These are phyloP conservation scores for Candida endomychidarum DNA, from an alignment of 805 yeast species.

Conservation along the genomic window DNA sequence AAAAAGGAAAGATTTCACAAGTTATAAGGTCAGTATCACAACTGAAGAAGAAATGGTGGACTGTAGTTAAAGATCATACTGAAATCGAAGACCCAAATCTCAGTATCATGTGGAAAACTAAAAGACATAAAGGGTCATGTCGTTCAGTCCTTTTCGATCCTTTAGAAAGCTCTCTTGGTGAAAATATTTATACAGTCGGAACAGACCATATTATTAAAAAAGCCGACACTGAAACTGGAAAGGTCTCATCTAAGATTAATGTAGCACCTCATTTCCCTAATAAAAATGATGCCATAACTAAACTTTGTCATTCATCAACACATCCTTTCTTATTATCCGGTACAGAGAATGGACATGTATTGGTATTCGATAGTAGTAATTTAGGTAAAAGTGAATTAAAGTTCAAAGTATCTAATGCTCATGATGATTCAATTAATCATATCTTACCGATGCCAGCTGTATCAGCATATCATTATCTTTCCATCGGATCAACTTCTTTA, in stretches of 20 bases:
- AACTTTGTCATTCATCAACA: conserved; percentile 44
- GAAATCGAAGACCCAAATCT: conserved; percentile 25
- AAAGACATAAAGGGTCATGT: conserved; percentile 87
- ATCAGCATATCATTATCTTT: conserved; percentile 75
- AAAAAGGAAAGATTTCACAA: conserved; percentile 21
- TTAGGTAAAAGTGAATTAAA: conserved; percentile 41
- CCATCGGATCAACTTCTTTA: conserved; percentile 80
- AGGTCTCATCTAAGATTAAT: conserved; percentile 58
- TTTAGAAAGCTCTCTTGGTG: conserved; percentile 44
- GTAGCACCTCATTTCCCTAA: conserved; percentile 21
- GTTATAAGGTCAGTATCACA: conserved; percentile 30
- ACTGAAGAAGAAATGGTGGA: conserved; percentile 49
- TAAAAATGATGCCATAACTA: conserved; percentile 38
- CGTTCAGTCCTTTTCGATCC: conserved; percentile 69
- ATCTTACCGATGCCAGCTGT: conserved; percentile 67
- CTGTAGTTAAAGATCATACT: conserved; percentile 29
- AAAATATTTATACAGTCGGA: conserved; percentile 66
- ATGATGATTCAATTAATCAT: conserved; percentile 76
- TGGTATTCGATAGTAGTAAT: conserved; percentile 59
- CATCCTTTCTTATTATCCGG: conserved; percentile 55
- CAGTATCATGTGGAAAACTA: conserved; percentile 72
- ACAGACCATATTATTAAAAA: conserved; percentile 77
- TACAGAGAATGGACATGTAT: conserved; percentile 69
- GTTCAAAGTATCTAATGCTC: conserved; percentile 53
- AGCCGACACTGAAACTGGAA: conserved; percentile 71